phyloP scores from a whole-genome alignment of 768 basidiomycete genomes.

The Pleurotus eryngii region DNA sequence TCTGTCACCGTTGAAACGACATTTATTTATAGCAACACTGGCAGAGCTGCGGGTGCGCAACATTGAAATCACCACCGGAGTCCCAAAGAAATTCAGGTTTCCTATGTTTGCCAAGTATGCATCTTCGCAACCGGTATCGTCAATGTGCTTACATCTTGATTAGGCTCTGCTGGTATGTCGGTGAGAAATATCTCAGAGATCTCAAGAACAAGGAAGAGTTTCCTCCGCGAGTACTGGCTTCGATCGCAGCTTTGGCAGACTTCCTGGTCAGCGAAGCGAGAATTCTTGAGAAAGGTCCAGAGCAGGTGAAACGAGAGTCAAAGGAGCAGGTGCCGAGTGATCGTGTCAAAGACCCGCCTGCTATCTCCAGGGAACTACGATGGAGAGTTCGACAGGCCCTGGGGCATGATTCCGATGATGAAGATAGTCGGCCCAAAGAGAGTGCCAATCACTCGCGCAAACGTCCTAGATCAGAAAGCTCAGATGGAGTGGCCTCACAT shows the following conservation, averaged over 20 bases:
- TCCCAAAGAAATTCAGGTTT: slow-evolving; percentile 89
- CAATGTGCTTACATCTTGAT: not conserved
- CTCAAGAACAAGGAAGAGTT: slow-evolving; percentile 46
- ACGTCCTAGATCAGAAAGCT: slow-evolving; percentile 25
- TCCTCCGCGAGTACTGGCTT: slow-evolving; percentile 59
- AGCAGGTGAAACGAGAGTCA: slow-evolving; percentile 69
- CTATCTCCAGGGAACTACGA: slow-evolving; percentile 77
- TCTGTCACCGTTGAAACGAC: not conserved
- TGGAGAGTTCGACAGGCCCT: slow-evolving; percentile 72
- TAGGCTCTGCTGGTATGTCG: slow-evolving; percentile 90
- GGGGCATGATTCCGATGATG: slow-evolving; percentile 68
- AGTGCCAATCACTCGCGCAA: slow-evolving; percentile 32
- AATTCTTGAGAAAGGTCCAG: slow-evolving; percentile 66
- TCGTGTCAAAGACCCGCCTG: slow-evolving; percentile 77
- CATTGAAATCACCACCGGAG: slow-evolving; percentile 90
- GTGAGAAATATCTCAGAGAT: slow-evolving; percentile 74
- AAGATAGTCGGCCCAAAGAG: slow-evolving; percentile 32
- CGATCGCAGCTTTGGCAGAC: slow-evolving; percentile 65
- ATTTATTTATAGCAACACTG: slow-evolving; percentile 2
- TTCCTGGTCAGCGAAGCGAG: slow-evolving; percentile 80
- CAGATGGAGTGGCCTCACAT: slow-evolving; percentile 16
- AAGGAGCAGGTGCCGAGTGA: slow-evolving; percentile 82
- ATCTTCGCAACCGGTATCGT: slow-evolving; percentile 6
- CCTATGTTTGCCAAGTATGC: slow-evolving; percentile 73
- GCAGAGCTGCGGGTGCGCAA: slow-evolving; percentile 84